Percentiles rank a stretch among this genome's conserved stretches.
phyloP scores from a whole-genome alignment of 768 basidiomycete genomes.

The Termitomyces bulborhizus region DNA sequence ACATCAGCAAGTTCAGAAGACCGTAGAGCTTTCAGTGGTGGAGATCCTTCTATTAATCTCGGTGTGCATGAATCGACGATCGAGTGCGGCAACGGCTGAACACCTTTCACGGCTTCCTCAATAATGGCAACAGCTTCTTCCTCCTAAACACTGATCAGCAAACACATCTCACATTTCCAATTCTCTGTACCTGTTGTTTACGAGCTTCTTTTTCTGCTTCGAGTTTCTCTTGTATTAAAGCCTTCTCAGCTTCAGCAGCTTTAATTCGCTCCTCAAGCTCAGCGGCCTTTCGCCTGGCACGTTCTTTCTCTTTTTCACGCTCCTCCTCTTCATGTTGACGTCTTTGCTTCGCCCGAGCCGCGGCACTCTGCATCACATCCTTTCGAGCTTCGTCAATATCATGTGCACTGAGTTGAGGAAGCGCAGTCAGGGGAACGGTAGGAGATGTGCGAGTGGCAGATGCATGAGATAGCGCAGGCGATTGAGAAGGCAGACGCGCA shows the following conservation, averaged over 20 bases:
- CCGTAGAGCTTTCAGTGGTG: slow-evolving; percentile 25
- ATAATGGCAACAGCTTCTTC: slow-evolving; percentile 36
- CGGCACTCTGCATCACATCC: slow-evolving; percentile 77
- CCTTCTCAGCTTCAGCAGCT: slow-evolving; percentile 30
- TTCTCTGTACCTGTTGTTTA: slow-evolving; percentile 8
- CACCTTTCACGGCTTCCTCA: slow-evolving; percentile 36
- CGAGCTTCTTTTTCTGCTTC: slow-evolving; percentile 14
- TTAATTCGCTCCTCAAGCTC: slow-evolving; percentile 69
- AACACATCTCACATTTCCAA: not conserved
- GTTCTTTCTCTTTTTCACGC: slow-evolving; percentile 71
- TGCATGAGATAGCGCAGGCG: slow-evolving; percentile 37
- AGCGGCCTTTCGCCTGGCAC: slow-evolving; percentile 74
- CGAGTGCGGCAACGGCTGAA: slow-evolving; percentile 4
- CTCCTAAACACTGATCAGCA: slow-evolving; percentile 12
- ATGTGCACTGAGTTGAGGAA: slow-evolving; percentile 27
- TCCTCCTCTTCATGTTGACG: slow-evolving; percentile 81
- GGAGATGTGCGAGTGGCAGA: slow-evolving; percentile 33
- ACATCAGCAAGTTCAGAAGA: slow-evolving; percentile 17
- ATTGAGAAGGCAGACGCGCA: slow-evolving; percentile 32
- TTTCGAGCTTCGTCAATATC: slow-evolving; percentile 66
- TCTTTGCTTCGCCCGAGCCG: slow-evolving; percentile 75
- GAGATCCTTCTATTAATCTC: slow-evolving; percentile 21
- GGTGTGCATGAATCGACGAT: not conserved
- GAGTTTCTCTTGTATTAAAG: slow-evolving; percentile 16
- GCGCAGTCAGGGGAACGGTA: slow-evolving; percentile 20